Conservation (phyloP, 2,329 filamentous ascomycete genomes). For the Periconia macrospinosa region DNA sequence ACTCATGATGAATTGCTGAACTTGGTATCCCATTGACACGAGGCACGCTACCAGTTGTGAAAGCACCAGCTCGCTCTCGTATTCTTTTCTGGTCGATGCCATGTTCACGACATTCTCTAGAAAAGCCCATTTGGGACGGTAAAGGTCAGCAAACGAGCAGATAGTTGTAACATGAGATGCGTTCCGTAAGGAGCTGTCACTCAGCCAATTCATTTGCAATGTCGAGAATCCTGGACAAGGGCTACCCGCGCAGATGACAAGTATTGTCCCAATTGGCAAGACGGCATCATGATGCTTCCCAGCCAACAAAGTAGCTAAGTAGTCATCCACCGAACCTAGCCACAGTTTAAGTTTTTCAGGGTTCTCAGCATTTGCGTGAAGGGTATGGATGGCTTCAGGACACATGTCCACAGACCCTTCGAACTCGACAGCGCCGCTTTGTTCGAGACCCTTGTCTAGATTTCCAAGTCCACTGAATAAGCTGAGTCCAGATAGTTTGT, state of each 20-base stretch:
- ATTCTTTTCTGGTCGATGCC: constrained; percentile 51
- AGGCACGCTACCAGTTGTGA: constrained; percentile 73
- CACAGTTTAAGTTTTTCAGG: constrained; percentile 56
- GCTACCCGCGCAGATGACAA: constrained; percentile 71
- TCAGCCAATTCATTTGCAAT: constrained; percentile 62
- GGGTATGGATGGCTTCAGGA: constrained; percentile 67
- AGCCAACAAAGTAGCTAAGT: constrained; percentile 59
- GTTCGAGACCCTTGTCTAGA: constrained; percentile 75
- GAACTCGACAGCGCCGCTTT: constrained; percentile 67
- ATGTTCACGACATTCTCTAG: constrained; percentile 77
- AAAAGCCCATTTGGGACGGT: constrained; percentile 72
- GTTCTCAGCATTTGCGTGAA: constrained; percentile 65
- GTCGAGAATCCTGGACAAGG: constrained; percentile 77
- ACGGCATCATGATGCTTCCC: constrained; percentile 54
- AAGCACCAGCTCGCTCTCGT: constrained; percentile 65
- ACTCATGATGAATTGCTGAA: constrained; percentile 68
- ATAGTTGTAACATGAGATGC: constrained; percentile 78
- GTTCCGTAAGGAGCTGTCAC: constrained; percentile 63
- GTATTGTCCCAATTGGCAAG: constrained; percentile 60
- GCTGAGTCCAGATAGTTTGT: constrained; percentile 58
- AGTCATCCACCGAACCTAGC: constrained; percentile 72
- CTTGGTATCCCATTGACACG: constrained; percentile 77
- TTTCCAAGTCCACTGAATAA: constrained; percentile 79
- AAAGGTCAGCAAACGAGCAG: constrained; percentile 72
- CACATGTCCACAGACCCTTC: constrained; percentile 70